A percentile compares a stretch with the other conserved stretches of the same genome.
Evolutionary conservation across 441 rosid species (phyloP).

Genomic region (Corymbia citriodora): DNA sequence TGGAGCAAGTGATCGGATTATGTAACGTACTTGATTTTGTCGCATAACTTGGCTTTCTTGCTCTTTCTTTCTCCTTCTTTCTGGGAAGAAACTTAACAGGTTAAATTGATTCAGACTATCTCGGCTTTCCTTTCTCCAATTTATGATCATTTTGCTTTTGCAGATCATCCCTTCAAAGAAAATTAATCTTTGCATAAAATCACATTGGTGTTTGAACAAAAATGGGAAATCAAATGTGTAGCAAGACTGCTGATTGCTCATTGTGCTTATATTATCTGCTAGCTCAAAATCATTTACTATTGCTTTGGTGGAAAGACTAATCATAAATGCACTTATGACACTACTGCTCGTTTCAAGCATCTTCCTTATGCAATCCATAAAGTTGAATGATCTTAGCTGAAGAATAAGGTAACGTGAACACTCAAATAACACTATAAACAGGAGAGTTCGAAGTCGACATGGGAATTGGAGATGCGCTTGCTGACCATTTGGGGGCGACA

Average conservation of each 20-base stretch:
- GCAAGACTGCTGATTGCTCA: neutral
- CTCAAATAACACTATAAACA: too few species aligned
- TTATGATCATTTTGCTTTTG: neutral
- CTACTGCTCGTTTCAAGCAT: neutral
- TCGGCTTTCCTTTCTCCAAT: neutral
- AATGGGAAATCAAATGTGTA: neutral
- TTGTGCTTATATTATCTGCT: neutral
- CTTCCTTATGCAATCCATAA: neutral
- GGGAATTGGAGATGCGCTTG: too few species aligned
- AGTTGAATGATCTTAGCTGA: too few species aligned
- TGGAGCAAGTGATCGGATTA: neutral
- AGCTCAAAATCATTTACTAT: neutral
- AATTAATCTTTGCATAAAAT: neutral
- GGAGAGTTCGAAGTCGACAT: too few species aligned
- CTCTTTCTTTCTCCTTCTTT: neutral
- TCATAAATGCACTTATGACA: neutral
- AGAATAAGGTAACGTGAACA: too few species aligned
- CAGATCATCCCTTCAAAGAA: neutral
- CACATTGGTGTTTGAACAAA: neutral
- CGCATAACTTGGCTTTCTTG: neutral
- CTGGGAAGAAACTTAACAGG: neutral
- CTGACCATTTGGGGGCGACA: too few species aligned
- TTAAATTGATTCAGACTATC: neutral
- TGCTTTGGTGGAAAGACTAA: neutral
- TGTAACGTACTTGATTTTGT: neutral